Evolutionary conservation across 1,284 basidiomycete genomes (phyloP).

Genomic region (Cryptococcus sp.): DNA sequence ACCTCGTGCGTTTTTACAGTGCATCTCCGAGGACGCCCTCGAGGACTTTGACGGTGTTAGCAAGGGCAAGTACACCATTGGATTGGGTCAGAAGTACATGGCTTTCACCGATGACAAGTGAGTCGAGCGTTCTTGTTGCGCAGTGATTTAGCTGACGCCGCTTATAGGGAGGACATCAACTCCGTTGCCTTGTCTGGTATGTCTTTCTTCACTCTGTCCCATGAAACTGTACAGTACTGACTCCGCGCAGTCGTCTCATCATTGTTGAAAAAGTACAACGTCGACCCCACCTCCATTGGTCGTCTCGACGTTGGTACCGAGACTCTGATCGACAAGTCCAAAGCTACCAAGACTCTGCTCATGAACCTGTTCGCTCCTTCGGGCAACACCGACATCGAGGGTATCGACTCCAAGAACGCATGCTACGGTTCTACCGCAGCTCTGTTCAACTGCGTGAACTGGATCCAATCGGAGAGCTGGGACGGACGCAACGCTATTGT

Average conservation of each 20-base stretch:
- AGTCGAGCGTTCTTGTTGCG: slow-evolving; percentile 16
- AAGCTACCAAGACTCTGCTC: slow-evolving; percentile 96
- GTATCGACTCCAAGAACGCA: slow-evolving; percentile 98
- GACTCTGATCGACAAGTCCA: slow-evolving; percentile 99
- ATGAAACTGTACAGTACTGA: not conserved
- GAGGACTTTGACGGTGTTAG: slow-evolving; percentile 95
- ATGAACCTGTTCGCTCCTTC: slow-evolving; percentile 94
- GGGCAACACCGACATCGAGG: slow-evolving; percentile 97
- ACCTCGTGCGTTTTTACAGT: slow-evolving; percentile 58
- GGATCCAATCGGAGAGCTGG: slow-evolving; percentile 97
- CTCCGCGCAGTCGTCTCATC: slow-evolving; percentile 68
- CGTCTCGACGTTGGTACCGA: slow-evolving; percentile 98
- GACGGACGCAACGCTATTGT: slow-evolving; percentile 98
- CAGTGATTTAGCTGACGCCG: slow-evolving; percentile 6
- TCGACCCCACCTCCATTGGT: slow-evolving; percentile 94
- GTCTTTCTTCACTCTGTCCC: slow-evolving; percentile 40
- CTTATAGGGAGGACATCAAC: slow-evolving; percentile 84
- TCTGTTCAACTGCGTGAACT: slow-evolving; percentile 96
- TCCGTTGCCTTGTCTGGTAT: slow-evolving; percentile 91
- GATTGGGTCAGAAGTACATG: slow-evolving; percentile 98
- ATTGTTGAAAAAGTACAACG: slow-evolving; percentile 90
- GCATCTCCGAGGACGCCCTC: slow-evolving; percentile 91
- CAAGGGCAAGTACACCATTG: slow-evolving; percentile 98
- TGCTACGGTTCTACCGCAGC: slow-evolving; percentile 99
- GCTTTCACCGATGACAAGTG: slow-evolving; percentile 89